Conservation (phyloP, 2,329 filamentous ascomycete species). For the Epichloe elymi region DNA sequence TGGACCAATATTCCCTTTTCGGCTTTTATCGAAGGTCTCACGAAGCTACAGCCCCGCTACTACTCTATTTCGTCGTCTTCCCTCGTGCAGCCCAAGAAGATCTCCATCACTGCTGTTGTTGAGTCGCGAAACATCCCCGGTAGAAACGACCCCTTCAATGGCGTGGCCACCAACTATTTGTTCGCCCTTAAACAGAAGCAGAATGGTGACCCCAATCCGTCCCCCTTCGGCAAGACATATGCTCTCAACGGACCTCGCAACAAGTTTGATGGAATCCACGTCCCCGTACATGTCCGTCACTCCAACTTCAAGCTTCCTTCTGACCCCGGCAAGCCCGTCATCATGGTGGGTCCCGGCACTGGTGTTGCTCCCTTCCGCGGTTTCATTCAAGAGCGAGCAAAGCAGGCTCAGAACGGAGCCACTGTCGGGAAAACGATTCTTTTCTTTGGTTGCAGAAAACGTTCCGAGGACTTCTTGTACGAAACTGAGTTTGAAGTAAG, state of each 20-base stretch:
- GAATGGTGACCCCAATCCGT: constrained; percentile 70
- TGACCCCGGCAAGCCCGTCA: constrained; percentile 83
- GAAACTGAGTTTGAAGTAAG: constrained; percentile 83
- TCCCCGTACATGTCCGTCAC: constrained; percentile 90
- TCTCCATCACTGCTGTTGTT: constrained; percentile 89
- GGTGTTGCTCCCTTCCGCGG: constrained; percentile 93
- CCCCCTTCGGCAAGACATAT: constrained; percentile 75
- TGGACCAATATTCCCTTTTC: constrained; percentile 89
- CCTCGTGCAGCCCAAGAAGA: constrained; percentile 82
- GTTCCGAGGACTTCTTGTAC: constrained; percentile 86
- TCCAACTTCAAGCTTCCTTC: constrained; percentile 99
- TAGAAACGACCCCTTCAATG: constrained; percentile 69
- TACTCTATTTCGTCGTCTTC: constrained; percentile 99
- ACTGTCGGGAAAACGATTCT: constrained; percentile 77
- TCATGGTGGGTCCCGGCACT: constrained; percentile 92
- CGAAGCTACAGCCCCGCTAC: constrained; percentile 93
- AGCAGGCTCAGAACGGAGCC: constrained; percentile 65
- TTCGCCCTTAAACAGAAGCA: constrained; percentile 94
- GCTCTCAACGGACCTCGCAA: constrained; percentile 80
- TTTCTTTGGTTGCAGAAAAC: constrained; percentile 90
- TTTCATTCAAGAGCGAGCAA: constrained; percentile 87
- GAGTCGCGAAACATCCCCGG: constrained; percentile 70
- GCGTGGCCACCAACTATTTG: constrained; percentile 94
- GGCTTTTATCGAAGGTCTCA: constrained; percentile 81
- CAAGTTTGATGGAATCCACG: constrained; percentile 92